Base-by-base conservation (phyloP, 371 early-diverging fungal genomes). In the Mucor plumbeus region DNA sequence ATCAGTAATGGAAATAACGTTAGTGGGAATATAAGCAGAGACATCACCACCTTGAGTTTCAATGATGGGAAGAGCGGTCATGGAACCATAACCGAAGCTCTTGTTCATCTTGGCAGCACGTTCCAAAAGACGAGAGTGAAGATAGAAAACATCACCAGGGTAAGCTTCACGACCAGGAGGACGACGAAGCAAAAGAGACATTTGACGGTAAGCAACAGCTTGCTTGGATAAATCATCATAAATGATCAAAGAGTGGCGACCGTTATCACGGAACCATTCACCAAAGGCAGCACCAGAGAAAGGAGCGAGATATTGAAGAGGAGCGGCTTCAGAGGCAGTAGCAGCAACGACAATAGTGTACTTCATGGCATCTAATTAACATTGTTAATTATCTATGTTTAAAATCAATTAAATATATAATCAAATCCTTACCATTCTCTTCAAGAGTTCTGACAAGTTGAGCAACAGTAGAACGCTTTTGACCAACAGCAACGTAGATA, bases 31-130 rank as follows among this genome's bases (percentile, higher is more conserved):
- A 88, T 97, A 97, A 55, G 97, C 97, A 72, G 96, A 96, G 79
- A 97, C 97, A 91, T 96, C 97, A 84, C 97, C 97, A 87, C 97
- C 97, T 88, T 96, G 96, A 75, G 97, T 97, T 84, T 97, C 97
- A 86, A 97, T 96, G 79, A 97, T 92, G 82, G 97, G 97, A 68
- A 97, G 91, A 62, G 97, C 97, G 61, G 97, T 97, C 88, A 97
- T 86, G 78, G 96, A 95, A 80, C 96, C 96, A 70, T 89, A 90
- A 70, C 95, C 95, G 80, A 91, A 90, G 78, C 83, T 80, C 87
- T 93, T 91, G 92, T 92, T 95, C 94, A 97, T 93, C 91, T 97
- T 97, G 85, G 96, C 96, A 62, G 97, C 94, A 86, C 97, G 95
- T 88, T 97, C 97, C 68, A 97, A 87, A 70, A 97, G 91, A 88